Base-by-base conservation (phyloP, 1,139 yeast genomes). In the Taphrina deformans region DNA sequence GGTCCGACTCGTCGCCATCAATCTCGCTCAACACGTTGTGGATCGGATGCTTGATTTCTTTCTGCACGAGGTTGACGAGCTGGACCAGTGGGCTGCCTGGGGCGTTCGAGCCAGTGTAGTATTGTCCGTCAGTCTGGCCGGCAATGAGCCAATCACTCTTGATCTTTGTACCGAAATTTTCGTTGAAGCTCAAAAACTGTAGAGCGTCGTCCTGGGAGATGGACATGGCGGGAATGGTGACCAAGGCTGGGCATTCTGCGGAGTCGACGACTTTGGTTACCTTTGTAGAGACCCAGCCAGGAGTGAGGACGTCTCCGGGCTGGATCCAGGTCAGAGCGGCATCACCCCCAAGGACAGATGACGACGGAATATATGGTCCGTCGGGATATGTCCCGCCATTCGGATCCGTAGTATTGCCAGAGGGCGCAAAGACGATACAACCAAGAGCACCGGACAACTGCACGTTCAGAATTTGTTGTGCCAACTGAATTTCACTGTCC, bases 1-100 rank as follows among this genome's bases (percentile, higher is more conserved):
- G 83, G 35, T 85, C 89, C 21, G 80, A 96, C 73, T 93, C 98
- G 55, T 85, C 77, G 1, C 98, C 98, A 40, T 82, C 82, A 24
- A 93, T 83, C 60, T 87, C 83, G 0, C 95, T 96, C 35, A 89
- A 75, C 0, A 92, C 85, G 72, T 91, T 88, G 89, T 95, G 87
- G 2, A 88, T 78, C 26, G 83, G 83, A 69, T 91, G 96, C 2
- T 82, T 78, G n/a, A 83, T 80, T 68, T 85, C 80, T 60, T 80
- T 80, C 0, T 79, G 79, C 5, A 87, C 83, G 0, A 79, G 73
- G 41, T 86, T 77, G 64, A 78, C 72, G 72, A 81, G 70, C 69
- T 79, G 72, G 68, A 79, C 74, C 65, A 72, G 70, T 2, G 79
- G 75, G 3, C 75, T 72, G 14, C 71, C 74, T 9, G 77, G 76